Evolutionary conservation across 345 rosid species (phyloP), one percentile per base, ranked within the genome.

Genomic region (Limnanthes douglasii): DNA sequence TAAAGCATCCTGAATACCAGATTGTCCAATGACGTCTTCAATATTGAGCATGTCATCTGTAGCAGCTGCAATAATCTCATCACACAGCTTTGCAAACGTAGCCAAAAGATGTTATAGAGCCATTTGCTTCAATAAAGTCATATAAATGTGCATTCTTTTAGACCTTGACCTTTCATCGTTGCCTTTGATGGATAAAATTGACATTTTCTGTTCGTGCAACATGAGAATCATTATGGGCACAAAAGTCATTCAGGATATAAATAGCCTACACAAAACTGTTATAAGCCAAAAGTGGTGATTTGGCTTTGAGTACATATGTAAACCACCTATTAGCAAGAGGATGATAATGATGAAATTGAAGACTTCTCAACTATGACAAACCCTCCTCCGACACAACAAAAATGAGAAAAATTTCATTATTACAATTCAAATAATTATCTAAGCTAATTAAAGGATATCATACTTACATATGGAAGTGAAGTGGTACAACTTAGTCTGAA

Each of bases 81-180:
- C 75, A 48, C 98, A 90, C 40, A 88, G 56, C 68, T 88, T 84
- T n/a, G 97, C 94, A 43, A 84, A 83, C 20, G 95, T 79, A 22
- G 95, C 97, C 52, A 88, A 50, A 18, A 83, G 78, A 53, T 84
- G 97, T 59, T 83, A 92, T 10, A 95, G 92, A 31, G 92, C 92
- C 97, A 88, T 88, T 74, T 84, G 94, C 53, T 76, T 84, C 50
- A 88, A 70, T 63, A 88, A 54, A 26, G 84, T 72, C 39, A 61
- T 37, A 45, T 83, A 84, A 25, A 84, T 70, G 31, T 54, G 86
- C 98, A 83, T 84, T 44, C 98, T 69, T 51, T 77, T 90, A 25
- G 94, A 66, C 60, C 75, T 72, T 18, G 86, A 56, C 25, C 24
- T 58, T 56, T 79, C 92, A 36, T 84, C 79, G 32, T 56, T 70